Evolutionary conservation across 2,329 filamentous ascomycete species (phyloP).

Genomic region (Aspergillus ibericus): DNA sequence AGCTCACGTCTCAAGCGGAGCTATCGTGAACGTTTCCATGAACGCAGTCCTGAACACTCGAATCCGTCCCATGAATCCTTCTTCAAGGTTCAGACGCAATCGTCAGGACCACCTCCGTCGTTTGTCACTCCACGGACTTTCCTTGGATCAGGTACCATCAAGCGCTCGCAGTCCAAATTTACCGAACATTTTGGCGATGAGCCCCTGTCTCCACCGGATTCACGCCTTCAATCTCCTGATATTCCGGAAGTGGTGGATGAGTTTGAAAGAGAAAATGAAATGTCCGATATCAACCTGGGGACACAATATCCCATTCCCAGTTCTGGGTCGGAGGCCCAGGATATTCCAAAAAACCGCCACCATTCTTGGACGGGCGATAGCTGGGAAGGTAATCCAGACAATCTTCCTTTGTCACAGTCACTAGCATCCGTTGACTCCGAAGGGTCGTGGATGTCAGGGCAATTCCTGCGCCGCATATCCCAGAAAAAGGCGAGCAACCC

Average conservation of each 20-base stretch:
- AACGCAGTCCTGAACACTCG: conserved; percentile 74
- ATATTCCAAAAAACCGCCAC: conserved; percentile 28
- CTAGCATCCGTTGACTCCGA: conserved; percentile 94
- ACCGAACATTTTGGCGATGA: conserved; percentile 87
- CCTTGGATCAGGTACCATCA: conserved; percentile 60
- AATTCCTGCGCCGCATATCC: conserved; percentile 55
- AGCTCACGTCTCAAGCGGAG: conserved; percentile 56
- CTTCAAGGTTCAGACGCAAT: conserved; percentile 54
- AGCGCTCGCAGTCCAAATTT: conserved; percentile 86
- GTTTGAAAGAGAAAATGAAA: conserved; percentile 11
- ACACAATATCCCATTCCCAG: conserved; percentile 26
- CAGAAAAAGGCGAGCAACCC: conserved; percentile 40
- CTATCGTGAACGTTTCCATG: conserved; percentile 51
- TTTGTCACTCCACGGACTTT: conserved; percentile 42
- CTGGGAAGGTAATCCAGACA: conserved; percentile 54
- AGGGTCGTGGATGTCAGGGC: conserved; percentile 90
- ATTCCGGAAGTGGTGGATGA: conserved; percentile 42
- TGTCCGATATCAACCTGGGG: conserved; percentile 11
- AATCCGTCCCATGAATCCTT: conserved; percentile 92
- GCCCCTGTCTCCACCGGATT: conserved; percentile 80
- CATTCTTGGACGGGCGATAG: conserved; percentile 40
- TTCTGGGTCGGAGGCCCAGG: conserved; percentile 31
- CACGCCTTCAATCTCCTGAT: conserved; percentile 76
- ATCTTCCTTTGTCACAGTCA: conserved; percentile 68
- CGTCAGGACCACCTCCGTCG: conserved; percentile 43